Conservation (phyloP, 371 early-diverging fungal species). For the Apophysomyces sp. region DNA sequence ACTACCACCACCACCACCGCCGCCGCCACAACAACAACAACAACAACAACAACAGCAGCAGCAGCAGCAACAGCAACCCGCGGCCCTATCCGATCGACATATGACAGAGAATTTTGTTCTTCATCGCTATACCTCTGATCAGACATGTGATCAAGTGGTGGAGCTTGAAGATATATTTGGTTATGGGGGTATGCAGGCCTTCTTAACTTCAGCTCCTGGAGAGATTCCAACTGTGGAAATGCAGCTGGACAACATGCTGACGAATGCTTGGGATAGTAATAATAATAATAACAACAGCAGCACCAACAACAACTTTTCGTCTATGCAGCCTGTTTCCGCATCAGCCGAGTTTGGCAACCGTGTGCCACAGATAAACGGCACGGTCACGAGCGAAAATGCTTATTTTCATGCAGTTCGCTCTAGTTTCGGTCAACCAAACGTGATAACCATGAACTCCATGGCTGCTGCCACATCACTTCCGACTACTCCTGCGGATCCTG, state of each 20-base stretch:
- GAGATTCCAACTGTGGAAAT: constrained; percentile 7
- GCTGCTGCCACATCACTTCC: not conserved
- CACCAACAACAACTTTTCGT: not conserved
- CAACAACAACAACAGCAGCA: constrained; percentile 14
- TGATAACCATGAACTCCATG: not conserved
- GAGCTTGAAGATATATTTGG: constrained; percentile 46
- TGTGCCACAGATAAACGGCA: not conserved
- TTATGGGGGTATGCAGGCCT: not conserved
- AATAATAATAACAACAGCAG: not conserved
- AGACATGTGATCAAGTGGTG: constrained; percentile 44
- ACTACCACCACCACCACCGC: not conserved
- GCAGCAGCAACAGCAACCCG: constrained; percentile 4
- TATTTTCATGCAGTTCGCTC: not conserved
- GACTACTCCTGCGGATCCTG: not conserved
- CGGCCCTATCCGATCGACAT: not conserved
- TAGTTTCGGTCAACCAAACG: not conserved
- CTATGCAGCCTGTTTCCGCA: constrained; percentile 1
- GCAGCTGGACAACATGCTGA: constrained; percentile 3
- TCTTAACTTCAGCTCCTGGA: constrained; percentile 4
- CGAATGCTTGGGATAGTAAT: not conserved
- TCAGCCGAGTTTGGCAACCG: not conserved
- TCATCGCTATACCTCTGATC: constrained; percentile 49
- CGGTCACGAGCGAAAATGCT: constrained; percentile 1
- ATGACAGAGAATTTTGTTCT: constrained; percentile 31
- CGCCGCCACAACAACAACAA: not conserved